Evolutionary conservation across 345 rosid genomes (phyloP).

Genomic region (Atalantia buxifolia): DNA sequence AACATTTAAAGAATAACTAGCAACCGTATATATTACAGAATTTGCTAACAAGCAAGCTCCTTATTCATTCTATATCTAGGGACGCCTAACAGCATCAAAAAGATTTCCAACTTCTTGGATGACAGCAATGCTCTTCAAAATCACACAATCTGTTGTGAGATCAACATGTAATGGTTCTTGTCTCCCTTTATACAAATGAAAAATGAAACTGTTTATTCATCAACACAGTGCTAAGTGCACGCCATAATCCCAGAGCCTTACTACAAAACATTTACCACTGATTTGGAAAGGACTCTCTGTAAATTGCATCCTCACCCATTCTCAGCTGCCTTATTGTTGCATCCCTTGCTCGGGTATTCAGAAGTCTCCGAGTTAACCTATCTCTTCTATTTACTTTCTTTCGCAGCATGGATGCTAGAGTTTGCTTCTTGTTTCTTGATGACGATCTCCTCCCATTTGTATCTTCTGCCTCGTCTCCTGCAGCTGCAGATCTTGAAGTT

Average conservation of each 20-base stretch:
- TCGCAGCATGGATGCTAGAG: slow-evolving; percentile 56
- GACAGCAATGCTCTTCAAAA: neutral
- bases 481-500: slow-evolving; percentile 54
- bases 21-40: neutral
- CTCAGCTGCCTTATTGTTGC: slow-evolving; percentile 45
- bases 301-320: slow-evolving; percentile 51
- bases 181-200: neutral
- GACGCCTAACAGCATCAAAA: neutral
- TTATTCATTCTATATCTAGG: neutral
- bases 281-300: slow-evolving; percentile 75
- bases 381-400: slow-evolving; percentile 66
- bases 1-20: neutral
- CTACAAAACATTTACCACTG: slow-evolving; percentile 53
- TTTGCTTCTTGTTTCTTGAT: slow-evolving; percentile 51
- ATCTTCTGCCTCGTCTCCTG: slow-evolving; percentile 40
- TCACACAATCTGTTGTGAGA: neutral
- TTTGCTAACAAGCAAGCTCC: neutral
- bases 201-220: neutral
- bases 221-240: neutral
- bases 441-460: slow-evolving; percentile 24
- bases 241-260: neutral
- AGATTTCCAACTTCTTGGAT: neutral
- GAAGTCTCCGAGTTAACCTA: slow-evolving; percentile 54
- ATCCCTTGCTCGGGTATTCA: slow-evolving; percentile 48
- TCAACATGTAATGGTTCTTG: neutral